Evolutionary conservation across 2,329 filamentous ascomycete species (phyloP).

Genomic region (Colletotrichum paranaense): DNA sequence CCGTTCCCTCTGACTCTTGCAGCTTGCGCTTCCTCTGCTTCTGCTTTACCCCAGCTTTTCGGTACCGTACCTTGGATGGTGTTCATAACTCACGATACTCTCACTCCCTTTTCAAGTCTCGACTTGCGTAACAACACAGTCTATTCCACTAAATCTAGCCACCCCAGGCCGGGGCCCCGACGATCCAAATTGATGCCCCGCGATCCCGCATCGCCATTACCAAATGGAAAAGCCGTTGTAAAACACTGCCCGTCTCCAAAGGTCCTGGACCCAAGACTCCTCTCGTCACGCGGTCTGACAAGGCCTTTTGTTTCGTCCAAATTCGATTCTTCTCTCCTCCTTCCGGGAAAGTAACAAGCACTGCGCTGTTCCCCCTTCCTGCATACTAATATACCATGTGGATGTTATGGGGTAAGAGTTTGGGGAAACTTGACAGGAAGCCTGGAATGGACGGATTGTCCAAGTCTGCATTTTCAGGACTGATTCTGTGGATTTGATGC

Average conservation of each 20-base stretch:
- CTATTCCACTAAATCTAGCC: not conserved
- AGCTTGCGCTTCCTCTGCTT: not conserved
- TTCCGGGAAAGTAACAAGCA: not conserved
- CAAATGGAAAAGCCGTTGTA: conserved; percentile 35
- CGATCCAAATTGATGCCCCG: conserved; percentile 23
- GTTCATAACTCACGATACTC: not conserved
- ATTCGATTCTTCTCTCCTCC: not conserved
- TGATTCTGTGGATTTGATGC: not conserved
- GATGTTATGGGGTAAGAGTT: not conserved
- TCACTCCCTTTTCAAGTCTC: not conserved
- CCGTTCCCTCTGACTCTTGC: not conserved
- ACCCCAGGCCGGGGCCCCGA: conserved; percentile 13
- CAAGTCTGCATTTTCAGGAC: not conserved
- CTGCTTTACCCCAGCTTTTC: not conserved
- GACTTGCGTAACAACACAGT: too few species aligned
- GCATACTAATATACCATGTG: conserved; percentile 17
- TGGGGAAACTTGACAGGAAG: not conserved
- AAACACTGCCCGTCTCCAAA: conserved; percentile 30
- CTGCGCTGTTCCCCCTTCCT: conserved; percentile 15
- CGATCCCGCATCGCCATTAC: conserved; percentile 33
- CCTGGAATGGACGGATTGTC: not conserved
- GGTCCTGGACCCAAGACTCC: not conserved
- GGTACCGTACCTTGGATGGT: not conserved
- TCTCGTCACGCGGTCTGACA: conserved; percentile 25
- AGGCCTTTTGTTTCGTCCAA: conserved; percentile 33